Base-by-base conservation (phyloP, 805 yeast genomes). In the Wickerhamomyces hampshirensis region DNA sequence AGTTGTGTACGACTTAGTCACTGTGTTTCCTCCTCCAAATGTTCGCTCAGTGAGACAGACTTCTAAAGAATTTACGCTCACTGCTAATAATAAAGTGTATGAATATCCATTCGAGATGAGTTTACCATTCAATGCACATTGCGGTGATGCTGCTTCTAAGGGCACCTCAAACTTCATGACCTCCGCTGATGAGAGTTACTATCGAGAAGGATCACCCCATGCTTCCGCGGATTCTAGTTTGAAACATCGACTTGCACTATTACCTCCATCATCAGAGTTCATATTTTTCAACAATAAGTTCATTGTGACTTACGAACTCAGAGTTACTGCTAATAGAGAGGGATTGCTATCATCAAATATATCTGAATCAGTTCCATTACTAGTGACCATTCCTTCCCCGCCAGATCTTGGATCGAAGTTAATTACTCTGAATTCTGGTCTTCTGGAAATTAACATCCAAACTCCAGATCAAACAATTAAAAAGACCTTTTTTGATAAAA, bases 21-120 rank as follows among this genome's bases (percentile, higher is more conserved):
- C 73, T 0, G 72, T 75, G 18, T 75, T 75, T 38, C 80, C 80
- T 2, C 75, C 80, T 0, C 63, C 60, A 12, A 69, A 73, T 35
- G 64, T 73, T 9, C 53, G 75, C 16, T 52, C 58, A 31, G 73
- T 69, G 1, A 60, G 71, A 17, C 56, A 48, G 28, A 8, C 11
- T 21, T 59, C 68, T 8, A 63, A 65, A 39, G 40, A 42, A 13
- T 51, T 48, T 35, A 50, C 56, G 5, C 26, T 51, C 17, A 39
- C 31, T 5, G 73, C 78, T 0, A 80, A 21, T 21, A 21, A 11
- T 21, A 8, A 80, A 0, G 63, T 60, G 18, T 74, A 75, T 48
- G 51, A 56, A 1, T 73, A 71, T 42, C 73, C 75, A 6, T 75
- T 75, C 46, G 12, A 33, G 3, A 39, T 51, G 18, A 35, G 34